Evolutionary conservation across 208 protist genomes (phyloP), one percentile per base, ranked within the genome.

Genomic region (Chromosphaera perkinsii): DNA sequence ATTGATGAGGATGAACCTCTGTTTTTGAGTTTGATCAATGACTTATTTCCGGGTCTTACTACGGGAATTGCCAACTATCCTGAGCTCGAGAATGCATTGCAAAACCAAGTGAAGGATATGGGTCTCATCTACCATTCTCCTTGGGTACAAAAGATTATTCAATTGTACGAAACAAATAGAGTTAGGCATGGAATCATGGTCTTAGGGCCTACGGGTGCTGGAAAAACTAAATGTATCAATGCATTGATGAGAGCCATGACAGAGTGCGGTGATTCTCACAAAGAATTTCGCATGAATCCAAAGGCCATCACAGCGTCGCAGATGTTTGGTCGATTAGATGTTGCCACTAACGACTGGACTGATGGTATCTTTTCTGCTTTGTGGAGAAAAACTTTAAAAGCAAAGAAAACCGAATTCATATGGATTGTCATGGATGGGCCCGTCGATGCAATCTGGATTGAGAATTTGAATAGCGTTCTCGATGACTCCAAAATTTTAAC

Each of bases 401-500:
- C 69, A 40, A 85, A 93, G 60, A 35, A 35, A 14, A 40, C 67
- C 27, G 80, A 91, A 52, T 73, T 91, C 66, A 91, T 98, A 73
- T 99, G 95, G 94, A 97, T 98, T 72, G 74, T 84, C 32, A 94
- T 97, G 72, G 94, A 97, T 73, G 94, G 95, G 40, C 95, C 98
- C 76, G 94, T 99, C 3, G 94, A 98, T 82, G 94, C 96, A 5
- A 90, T 97, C 75, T 99, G 96, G 96, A 94, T 98, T 1, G 95
- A 99, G 79, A 98, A 97, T 72, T 82, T 99, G 1, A 99, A 99
- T 86, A 95, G 90, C 3, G 84, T 99, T 0, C 85, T 99, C 0
- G 96, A 99, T 80, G 96, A 99, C 84, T 98, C 98, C 81, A 95
- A 94, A 73, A 67, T 98, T 7, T 86, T 99, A 9, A 99, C 96